Evolutionary conservation across 169 alveolate genomes (phyloP), one percentile per base, ranked within the genome.

Genomic region (Theileria parva): DNA sequence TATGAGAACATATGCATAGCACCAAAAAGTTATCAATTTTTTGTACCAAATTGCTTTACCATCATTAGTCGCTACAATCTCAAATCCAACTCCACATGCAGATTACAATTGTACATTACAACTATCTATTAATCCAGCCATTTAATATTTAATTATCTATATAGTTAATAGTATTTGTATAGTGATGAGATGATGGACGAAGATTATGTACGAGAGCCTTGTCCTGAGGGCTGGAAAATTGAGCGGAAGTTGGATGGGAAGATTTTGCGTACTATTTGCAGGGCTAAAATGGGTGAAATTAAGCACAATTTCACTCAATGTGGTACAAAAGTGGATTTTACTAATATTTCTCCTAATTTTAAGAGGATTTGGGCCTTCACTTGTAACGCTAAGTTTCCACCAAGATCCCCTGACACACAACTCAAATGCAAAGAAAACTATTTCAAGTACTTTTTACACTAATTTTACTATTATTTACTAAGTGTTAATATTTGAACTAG

Each of bases 181-280:
- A 81, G 27, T 67, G 87, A 34, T 60, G 19, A 27, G 72, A 68
- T 37, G 77, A 86, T 65, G 81, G 78, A 64, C 15, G 81, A 81
- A 44, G 92, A 86, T 63, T 89, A 79, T 55, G 83, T 86, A 17
- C 63, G 87, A 25, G 76, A 86, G 11, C 74, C 85, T 60, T 89
- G 94, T 71, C 94, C 94, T n/a, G 34, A 81, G 44, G 92, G 92
- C 3, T 89, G 94, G 94, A 71, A 59, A 17, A 44, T 19, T 12
- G 72, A 74, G 53, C 53, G 74, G 21, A 69, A 69, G 12, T 64
- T 79, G 48, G 83, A 76, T 50, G 91, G 77, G 30, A 53, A 30
- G 13, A 28, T 74, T 30, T 32, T 81, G 19, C 78, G 85, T 21
- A 77, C 71, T 60, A 28, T 75, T 13, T 86, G 92, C 80, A 44